A percentile compares a stretch with the other conserved stretches of the same genome.
phyloP scores from a whole-genome alignment of 164 flowering plant genomes.

The Umbellularia californica region DNA sequence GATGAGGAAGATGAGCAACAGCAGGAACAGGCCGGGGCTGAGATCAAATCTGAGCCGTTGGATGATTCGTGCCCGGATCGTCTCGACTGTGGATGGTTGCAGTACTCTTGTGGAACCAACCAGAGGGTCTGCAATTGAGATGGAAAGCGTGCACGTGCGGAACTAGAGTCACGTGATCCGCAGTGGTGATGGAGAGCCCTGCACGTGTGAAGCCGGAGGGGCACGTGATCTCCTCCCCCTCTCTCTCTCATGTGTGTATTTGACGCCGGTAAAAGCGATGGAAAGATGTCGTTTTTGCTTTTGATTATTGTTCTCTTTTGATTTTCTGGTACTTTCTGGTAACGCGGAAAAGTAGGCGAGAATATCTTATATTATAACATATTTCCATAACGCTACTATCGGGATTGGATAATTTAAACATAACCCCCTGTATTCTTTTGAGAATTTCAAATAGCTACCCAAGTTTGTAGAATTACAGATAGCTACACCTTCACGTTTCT shows the following conservation, averaged over 20 bases:
- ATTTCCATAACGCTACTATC: not conserved
- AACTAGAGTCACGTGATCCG: not conserved
- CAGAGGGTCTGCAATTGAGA: constrained; percentile 41
- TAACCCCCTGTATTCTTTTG: too few species aligned
- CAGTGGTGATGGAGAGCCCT: too few species aligned
- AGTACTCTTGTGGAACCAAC: constrained; percentile 22
- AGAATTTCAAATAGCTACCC: too few species aligned
- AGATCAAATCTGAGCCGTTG: constrained; percentile 52
- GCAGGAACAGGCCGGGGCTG: constrained; percentile 6
- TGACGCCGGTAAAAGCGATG: not conserved
- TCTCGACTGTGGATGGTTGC: constrained; percentile 38
- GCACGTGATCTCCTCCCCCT: not conserved
- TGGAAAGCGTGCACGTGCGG: not conserved
- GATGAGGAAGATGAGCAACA: constrained; percentile 26
- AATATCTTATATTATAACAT: too few species aligned
- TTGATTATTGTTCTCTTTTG: not conserved
- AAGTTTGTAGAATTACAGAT: too few species aligned
- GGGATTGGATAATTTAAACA: not conserved
- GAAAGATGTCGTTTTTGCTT: constrained; percentile 1
- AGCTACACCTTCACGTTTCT: too few species aligned
- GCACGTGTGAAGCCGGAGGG: not conserved
- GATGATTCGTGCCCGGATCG: constrained; percentile 38
- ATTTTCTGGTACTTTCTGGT: not conserved
- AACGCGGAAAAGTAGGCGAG: not conserved
- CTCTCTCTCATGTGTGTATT: not conserved